Evolutionary conservation across 768 basidiomycete genomes (phyloP), one percentile per base, ranked within the genome.

Genomic region (Tulasnella sp.): DNA sequence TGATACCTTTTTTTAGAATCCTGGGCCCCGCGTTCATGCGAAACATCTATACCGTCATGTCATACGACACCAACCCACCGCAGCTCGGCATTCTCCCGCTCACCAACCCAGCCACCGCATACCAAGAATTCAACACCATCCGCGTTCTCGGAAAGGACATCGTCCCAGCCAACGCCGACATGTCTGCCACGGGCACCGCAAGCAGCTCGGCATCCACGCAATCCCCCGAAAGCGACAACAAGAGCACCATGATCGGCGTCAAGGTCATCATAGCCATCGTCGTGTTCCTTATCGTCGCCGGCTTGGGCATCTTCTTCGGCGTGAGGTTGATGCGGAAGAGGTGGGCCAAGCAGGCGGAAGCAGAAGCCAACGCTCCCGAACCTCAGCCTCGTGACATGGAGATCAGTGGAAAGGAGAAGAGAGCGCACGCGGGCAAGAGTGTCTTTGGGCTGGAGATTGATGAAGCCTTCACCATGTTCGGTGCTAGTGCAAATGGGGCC

Each of bases 1-100:
- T 69, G 22, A 24, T 11, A 37, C 9, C 72, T 40, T 9, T 42
- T 20, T 75, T n/a, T 84, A 91, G 95, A 86, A 88, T 95, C 80
- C 90, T 95, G 54, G 94, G 93, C 58, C 92, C 94, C 0, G 91
- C 94, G 0, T 95, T 95, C 84, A 86, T 95, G 83, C 89, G 93
- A 16, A 94, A 92, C 83, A 89, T 90, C 4, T 95, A 96, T 84
- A 92, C 90, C 18, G 93, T 96, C 82, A 89, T 94, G 89, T 92
- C 91, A 0, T 94, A 92, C 84, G 87, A 89, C 20, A 92, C 84
- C 87, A 83, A 80, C 73, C 80, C 78, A 3, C 89, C 93, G 0
- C 85, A 87, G 0, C 88, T 95, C 0, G 94, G 93, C 0, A 84
- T 96, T 9, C 81, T 94, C 31, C 84, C 88, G 4, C 86, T 96